These are phyloP conservation scores for Xylaria digitata DNA, from an alignment of 2,329 filamentous ascomycete genomes.

Conservation along the genomic window DNA sequence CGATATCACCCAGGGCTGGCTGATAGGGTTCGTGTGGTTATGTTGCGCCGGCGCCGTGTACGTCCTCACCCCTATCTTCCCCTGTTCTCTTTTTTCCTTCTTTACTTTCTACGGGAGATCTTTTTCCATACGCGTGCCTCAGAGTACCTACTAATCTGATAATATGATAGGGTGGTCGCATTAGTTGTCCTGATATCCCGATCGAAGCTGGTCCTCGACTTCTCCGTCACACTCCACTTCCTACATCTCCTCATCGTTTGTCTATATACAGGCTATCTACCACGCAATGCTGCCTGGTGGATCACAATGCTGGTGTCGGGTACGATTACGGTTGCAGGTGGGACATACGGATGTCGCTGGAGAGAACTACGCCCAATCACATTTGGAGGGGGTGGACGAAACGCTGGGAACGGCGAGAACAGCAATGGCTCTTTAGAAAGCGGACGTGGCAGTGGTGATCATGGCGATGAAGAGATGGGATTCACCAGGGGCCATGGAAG, in stretches of 20 bases:
- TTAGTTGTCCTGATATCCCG: slow-evolving; percentile 86
- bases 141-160: background rate
- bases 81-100: background rate
- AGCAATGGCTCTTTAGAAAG: slow-evolving; percentile 37
- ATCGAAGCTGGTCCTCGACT: slow-evolving; percentile 94
- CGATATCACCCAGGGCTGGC: slow-evolving; percentile 71
- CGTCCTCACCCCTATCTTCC: slow-evolving; percentile 46
- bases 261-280: slow-evolving; percentile 81
- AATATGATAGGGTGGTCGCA: slow-evolving; percentile 74
- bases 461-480: slow-evolving; percentile 59
- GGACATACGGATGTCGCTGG: slow-evolving; percentile 92
- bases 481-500: slow-evolving; percentile 62
- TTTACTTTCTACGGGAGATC: background rate
- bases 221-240: slow-evolving; percentile 87
- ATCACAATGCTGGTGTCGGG: slow-evolving; percentile 63
- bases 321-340: slow-evolving; percentile 66
- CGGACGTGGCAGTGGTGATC: slow-evolving; percentile 40
- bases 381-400: slow-evolving; percentile 73
- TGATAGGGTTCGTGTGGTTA: slow-evolving; percentile 67
- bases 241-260: slow-evolving; percentile 82
- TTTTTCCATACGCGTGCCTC: background rate
- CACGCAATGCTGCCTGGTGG: slow-evolving; percentile 90
- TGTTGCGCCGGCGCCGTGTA: slow-evolving; percentile 66
- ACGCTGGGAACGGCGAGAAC: slow-evolving; percentile 52
- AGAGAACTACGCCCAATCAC: slow-evolving; percentile 88